Conservation (phyloP, 1,139 yeast species). For the Candida pseudoviswanathii region DNA sequence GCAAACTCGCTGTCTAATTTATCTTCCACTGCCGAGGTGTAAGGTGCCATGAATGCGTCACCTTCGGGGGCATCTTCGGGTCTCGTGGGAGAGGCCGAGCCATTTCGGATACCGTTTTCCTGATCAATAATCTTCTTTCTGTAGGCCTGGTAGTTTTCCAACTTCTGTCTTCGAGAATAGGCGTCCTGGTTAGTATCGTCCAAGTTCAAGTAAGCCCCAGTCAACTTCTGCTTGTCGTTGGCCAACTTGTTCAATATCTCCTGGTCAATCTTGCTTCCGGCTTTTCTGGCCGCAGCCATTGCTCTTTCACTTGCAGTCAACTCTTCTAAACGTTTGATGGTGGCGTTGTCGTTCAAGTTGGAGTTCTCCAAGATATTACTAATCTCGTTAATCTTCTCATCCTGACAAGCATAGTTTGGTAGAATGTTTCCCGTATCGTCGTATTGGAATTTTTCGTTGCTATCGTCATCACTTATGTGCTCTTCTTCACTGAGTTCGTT, state of each 20-base stretch:
- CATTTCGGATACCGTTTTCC: conserved; percentile 38
- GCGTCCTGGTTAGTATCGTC: conserved; percentile 50
- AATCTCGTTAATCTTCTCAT: conserved; percentile 46
- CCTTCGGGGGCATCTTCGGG: conserved; percentile 17
- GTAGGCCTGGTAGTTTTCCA: conserved; percentile 49
- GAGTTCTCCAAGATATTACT: conserved; percentile 48
- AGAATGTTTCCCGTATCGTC: conserved; percentile 62
- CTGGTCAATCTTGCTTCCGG: conserved; percentile 51
- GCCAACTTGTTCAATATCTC: conserved; percentile 44
- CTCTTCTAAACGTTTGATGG: conserved; percentile 55
- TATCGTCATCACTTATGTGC: conserved; percentile 64
- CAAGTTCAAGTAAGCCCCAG: conserved; percentile 45
- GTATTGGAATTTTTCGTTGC: conserved; percentile 56
- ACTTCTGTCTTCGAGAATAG: conserved; percentile 43
- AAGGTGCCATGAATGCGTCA: conserved; percentile 55
- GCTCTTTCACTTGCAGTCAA: conserved; percentile 63
- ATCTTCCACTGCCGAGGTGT: conserved; percentile 73
- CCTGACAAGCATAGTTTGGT: conserved; percentile 60
- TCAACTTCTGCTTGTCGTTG: conserved; percentile 41
- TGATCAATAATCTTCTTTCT: conserved; percentile 51
- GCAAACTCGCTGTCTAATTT: conserved; percentile 68
- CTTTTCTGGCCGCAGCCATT: conserved; percentile 57
- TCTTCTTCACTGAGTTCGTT: conserved; percentile 63
- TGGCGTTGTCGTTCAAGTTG: conserved; percentile 39
- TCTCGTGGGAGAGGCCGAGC: conserved; percentile 13